Evolutionary conservation across 2,329 filamentous ascomycete genomes (phyloP).

Genomic region (Tolypocladium cylindrosporum): DNA sequence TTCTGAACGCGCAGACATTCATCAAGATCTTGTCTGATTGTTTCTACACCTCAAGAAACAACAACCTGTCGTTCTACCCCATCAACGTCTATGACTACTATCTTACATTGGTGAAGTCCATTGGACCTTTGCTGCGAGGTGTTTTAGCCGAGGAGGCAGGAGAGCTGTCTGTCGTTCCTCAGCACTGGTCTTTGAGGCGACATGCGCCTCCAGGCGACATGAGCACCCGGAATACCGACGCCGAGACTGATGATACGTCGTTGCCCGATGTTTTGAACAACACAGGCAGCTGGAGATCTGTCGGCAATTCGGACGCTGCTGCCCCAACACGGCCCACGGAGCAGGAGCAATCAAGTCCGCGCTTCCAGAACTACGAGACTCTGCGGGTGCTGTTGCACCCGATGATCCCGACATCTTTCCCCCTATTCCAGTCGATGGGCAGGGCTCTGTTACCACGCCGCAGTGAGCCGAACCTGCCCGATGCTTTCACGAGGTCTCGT

Average conservation of each 20-base stretch:
- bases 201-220: constrained; percentile 15
- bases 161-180: constrained; percentile 63
- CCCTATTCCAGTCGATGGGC: constrained; percentile 77
- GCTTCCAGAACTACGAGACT: constrained; percentile 66
- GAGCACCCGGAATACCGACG: constrained; percentile 9
- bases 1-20: constrained; percentile 68
- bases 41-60: constrained; percentile 59
- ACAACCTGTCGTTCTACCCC: constrained; percentile 56
- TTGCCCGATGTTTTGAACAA: constrained; percentile 21
- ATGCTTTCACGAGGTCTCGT: constrained; percentile 44
- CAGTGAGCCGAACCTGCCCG: constrained; percentile 38
- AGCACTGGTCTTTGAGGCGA: constrained; percentile 44
- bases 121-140: constrained; percentile 69
- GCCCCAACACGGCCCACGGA: constrained; percentile 24
- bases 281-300: constrained; percentile 15
- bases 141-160: constrained; percentile 79
- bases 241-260: constrained; percentile 18
- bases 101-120: constrained; percentile 57
- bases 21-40: constrained; percentile 65
- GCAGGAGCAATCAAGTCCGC: constrained; percentile 30
- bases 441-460: constrained; percentile 71
- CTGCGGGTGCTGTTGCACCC: constrained; percentile 69
- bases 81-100: constrained; percentile 85
- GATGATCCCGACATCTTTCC: constrained; percentile 69
- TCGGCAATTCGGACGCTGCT: constrained; percentile 11